Evolutionary conservation across 441 rosid genomes (phyloP), one percentile per base, ranked within the genome.

Genomic region (Monsonia emarginata): DNA sequence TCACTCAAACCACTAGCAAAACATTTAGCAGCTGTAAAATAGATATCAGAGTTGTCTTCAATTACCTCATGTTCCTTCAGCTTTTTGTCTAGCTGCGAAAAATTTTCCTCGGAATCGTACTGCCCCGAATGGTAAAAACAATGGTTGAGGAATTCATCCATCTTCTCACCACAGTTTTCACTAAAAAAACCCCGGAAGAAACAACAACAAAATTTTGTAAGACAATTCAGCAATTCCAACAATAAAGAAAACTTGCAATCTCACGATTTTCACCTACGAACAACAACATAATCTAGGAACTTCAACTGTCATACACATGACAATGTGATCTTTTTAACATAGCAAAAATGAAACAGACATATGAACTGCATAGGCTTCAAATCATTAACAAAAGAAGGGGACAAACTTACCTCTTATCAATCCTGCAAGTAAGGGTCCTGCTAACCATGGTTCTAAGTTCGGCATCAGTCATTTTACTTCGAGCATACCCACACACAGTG

Each of bases 381-480:
- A 30, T 21, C 9, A 72, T 34, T 34, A 34, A 34, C 5, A 38
- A 25, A 25, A 30, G 18, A 61, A n/a, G 36, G 32, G 19, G 25
- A 27, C 27, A 48, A 13, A 57, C 73, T 83, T 72, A 90, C 98
- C 95, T 92, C 80, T 92, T 84, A 72, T 92, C 97, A 65, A 92
- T 87, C 78, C 96, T 83, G 83, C 98, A 92, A 8, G 96, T 85
- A 38, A 92, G 80, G 10, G 96, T 90, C 84, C 69, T 83, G 90
- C 96, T 88, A 71, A 90, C 90, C 90, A 88, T 90, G 79, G 71
- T 77, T 74, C 98, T 79, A 64, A 92, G 91, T 70, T 92, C 94
- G 14, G 76, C 89, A 82, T 92, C 96, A 1, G 88, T 84, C 97
- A 92, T 92, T 80, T 86, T 89, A 75, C 95, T 92, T 76, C 98